Evolutionary conservation across 768 basidiomycete species (phyloP).

Genomic region (Hydnomerulius pinastri): DNA sequence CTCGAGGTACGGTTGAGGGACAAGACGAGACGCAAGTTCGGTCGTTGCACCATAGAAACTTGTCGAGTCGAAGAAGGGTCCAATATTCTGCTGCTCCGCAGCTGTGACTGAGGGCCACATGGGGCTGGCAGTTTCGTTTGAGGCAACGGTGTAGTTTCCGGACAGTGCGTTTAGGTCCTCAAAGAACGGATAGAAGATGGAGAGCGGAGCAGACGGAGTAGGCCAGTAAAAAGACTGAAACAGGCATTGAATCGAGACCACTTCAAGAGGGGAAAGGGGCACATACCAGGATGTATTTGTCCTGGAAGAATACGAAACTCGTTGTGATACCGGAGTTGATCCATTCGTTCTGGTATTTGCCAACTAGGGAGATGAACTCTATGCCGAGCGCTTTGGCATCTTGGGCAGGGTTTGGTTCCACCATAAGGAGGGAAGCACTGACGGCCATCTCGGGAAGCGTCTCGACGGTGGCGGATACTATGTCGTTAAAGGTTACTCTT

Average conservation of each 20-base stretch:
- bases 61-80: slow-evolving; percentile 11
- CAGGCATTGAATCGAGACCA: not conserved
- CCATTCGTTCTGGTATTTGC: slow-evolving; percentile 20
- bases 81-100: slow-evolving; percentile 6
- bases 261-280: not conserved
- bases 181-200: slow-evolving; percentile 16
- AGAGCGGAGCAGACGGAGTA: not conserved
- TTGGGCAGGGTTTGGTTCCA: slow-evolving; percentile 11
- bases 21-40: slow-evolving; percentile 20
- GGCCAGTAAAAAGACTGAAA: slow-evolving; percentile 20
- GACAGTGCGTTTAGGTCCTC: slow-evolving; percentile 16
- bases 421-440: slow-evolving; percentile 11
- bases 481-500: no score
- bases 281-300: slow-evolving; percentile 18
- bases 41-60: slow-evolving; percentile 15
- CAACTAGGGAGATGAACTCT: slow-evolving; percentile 16
- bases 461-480: slow-evolving; percentile 21
- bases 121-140: slow-evolving; percentile 12
- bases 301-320: not conserved
- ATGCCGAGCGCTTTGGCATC: slow-evolving; percentile 16
- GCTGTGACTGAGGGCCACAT: slow-evolving; percentile 19
- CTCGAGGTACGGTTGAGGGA: slow-evolving; percentile 15
- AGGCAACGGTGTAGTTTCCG: slow-evolving; percentile 13
- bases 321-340: slow-evolving; percentile 13
- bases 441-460: slow-evolving; percentile 11